phyloP scores from a whole-genome alignment of 352 stramenopile genomes.

The Phytophthora hibernalis region DNA sequence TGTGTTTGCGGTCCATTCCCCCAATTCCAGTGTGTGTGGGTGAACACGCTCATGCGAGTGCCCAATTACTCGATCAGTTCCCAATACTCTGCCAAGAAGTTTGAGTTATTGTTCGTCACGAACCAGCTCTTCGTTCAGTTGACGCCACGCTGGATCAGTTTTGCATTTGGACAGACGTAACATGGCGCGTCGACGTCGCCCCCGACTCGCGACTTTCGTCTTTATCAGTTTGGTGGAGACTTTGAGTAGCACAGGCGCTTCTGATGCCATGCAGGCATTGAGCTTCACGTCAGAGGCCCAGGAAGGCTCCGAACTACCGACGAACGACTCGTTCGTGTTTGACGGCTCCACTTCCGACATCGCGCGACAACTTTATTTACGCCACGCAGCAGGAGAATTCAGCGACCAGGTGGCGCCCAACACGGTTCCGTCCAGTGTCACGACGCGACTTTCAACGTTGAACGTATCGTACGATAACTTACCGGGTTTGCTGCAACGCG shows the following conservation, averaged over 20 bases:
- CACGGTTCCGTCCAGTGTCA: slow-evolving; percentile 26
- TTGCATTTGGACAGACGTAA: slow-evolving; percentile 26
- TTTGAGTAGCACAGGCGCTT: slow-evolving; percentile 9
- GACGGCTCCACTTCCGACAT: slow-evolving; percentile 44
- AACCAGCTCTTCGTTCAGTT: slow-evolving; percentile 7
- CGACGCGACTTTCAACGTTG: slow-evolving; percentile 16
- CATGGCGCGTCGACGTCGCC: slow-evolving; percentile 28
- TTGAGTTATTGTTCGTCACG: neutral
- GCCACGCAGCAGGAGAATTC: slow-evolving; percentile 31
- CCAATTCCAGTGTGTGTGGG: slow-evolving; percentile 3
- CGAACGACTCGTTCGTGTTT: slow-evolving; percentile 41
- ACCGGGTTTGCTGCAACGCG: slow-evolving; percentile 40
- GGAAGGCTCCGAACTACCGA: slow-evolving; percentile 17
- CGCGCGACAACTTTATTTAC: slow-evolving; percentile 38
- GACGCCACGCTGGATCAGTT: slow-evolving; percentile 27
- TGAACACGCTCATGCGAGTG: slow-evolving; percentile 2
- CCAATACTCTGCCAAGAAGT: slow-evolving; percentile 31
- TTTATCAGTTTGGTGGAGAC: slow-evolving; percentile 3
- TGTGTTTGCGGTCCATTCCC: slow-evolving; percentile 9
- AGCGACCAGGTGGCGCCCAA: slow-evolving; percentile 22
- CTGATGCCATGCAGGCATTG: slow-evolving; percentile 13
- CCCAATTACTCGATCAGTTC: slow-evolving; percentile 27
- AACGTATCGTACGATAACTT: slow-evolving; percentile 34
- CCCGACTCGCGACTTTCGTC: slow-evolving; percentile 16
- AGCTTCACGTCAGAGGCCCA: slow-evolving; percentile 27